Percentiles rank a stretch among this genome's conserved stretches.
Conservation (phyloP, 2,329 filamentous ascomycete species). For the Aspergillus fischeri region DNA sequence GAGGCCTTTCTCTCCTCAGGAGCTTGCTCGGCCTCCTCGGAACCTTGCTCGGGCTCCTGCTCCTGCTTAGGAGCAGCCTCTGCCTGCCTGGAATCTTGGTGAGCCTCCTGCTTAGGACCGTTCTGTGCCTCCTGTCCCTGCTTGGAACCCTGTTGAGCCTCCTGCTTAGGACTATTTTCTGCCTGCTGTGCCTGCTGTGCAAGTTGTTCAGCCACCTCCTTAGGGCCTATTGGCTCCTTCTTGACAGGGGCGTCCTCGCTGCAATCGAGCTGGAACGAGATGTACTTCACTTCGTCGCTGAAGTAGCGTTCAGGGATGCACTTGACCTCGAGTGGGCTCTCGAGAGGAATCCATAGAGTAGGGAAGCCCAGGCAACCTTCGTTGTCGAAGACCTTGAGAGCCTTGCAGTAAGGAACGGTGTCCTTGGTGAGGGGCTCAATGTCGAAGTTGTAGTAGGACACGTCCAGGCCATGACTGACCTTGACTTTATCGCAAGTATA, state of each 20-base stretch:
- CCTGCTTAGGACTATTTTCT: background rate
- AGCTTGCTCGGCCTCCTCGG: background rate
- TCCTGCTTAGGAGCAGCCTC: background rate
- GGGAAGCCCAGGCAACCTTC: conserved; percentile 11
- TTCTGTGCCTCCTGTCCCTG: background rate
- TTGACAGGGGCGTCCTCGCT: background rate
- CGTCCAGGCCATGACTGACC: conserved; percentile 11
- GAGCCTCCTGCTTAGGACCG: background rate
- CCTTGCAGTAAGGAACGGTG: conserved; percentile 8
- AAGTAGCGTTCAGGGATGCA: conserved; percentile 10
- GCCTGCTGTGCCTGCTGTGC: background rate
- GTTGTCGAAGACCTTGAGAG: conserved; percentile 12
- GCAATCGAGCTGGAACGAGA: conserved; percentile 8
- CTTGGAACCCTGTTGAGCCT: too few relatives aligned
- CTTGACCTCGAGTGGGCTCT: background rate
- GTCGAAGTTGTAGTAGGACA: conserved; percentile 14
- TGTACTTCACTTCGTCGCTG: conserved; percentile 3
- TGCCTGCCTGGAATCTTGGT: background rate
- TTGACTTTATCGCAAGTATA: conserved; percentile 10
- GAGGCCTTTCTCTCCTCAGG: background rate
- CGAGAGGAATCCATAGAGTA: conserved; percentile 8
- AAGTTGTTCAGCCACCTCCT: background rate
- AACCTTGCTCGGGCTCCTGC: too few relatives aligned
- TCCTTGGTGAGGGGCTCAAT: conserved; percentile 9
- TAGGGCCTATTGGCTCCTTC: background rate